Conservation (phyloP, 148 eudicot genomes). For the Rhododendron vialii region DNA sequence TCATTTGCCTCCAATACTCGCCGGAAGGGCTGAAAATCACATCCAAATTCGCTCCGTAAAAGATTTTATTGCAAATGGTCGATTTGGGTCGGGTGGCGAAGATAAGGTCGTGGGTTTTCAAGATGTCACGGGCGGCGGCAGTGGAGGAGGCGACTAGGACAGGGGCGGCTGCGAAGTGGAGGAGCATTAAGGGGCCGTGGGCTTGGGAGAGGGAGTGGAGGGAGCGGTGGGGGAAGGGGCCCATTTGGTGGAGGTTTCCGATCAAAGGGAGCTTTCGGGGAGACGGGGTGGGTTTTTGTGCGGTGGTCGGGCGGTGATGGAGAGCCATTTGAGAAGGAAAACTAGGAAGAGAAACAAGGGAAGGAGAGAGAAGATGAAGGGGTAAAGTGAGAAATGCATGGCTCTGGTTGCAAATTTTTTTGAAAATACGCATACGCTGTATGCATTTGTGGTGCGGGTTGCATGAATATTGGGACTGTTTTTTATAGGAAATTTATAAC, state of each 20-base stretch:
- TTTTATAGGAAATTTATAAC: no score
- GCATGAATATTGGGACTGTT: no score
- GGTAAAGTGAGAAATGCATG: not conserved
- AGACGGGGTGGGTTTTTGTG: slow-evolving; percentile 40
- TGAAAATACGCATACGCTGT: no score
- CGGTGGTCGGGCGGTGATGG: not conserved
- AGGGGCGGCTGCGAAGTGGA: slow-evolving; percentile 43
- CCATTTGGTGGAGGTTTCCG: slow-evolving; percentile 59
- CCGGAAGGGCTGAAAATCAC: no score
- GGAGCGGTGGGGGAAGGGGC: slow-evolving; percentile 39
- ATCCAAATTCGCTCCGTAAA: no score
- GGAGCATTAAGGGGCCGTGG: slow-evolving; percentile 46
- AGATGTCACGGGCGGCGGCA: slow-evolving; percentile 30
- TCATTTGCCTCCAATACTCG: no score
- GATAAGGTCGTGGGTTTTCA: slow-evolving; percentile 51
- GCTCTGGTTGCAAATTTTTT: no score
- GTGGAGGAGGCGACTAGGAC: slow-evolving; percentile 42
- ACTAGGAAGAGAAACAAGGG: slow-evolving; percentile 1
- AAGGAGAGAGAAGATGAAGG: not conserved
- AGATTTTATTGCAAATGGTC: no score
- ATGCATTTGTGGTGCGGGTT: no score
- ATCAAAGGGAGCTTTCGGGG: slow-evolving; percentile 60
- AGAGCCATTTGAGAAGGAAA: slow-evolving; percentile 24
- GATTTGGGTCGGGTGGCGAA: slow-evolving; percentile 25
- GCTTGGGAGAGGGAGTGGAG: slow-evolving; percentile 25